Conservation (phyloP, 1,139 yeast genomes). For the Kluyveromyces sp. region DNA sequence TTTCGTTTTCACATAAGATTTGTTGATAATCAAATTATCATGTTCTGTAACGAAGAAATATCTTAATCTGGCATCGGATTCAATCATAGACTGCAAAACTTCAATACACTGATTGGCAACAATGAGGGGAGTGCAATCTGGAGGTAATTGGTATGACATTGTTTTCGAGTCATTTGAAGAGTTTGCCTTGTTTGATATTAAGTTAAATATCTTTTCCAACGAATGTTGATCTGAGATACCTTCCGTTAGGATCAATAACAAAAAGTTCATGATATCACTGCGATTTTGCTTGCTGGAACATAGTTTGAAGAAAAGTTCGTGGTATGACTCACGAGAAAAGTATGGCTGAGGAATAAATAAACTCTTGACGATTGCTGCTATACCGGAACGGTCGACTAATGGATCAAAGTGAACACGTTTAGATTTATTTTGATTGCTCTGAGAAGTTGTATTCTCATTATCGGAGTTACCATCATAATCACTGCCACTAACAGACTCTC, state of each 20-base stretch:
- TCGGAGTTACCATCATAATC: slow-evolving; percentile 20
- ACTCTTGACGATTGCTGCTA: slow-evolving; percentile 63
- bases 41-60: slow-evolving; percentile 78
- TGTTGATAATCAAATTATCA: slow-evolving; percentile 50
- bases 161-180: slow-evolving; percentile 13
- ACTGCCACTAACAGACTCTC: slow-evolving; percentile 16
- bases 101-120: slow-evolving; percentile 77
- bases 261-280: slow-evolving; percentile 62
- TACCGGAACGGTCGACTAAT: slow-evolving; percentile 66
- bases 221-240: slow-evolving; percentile 57
- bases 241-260: slow-evolving; percentile 66
- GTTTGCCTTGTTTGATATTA: slow-evolving; percentile 39
- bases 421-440: slow-evolving; percentile 28
- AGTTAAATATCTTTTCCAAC: slow-evolving; percentile 58
- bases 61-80: slow-evolving; percentile 60
- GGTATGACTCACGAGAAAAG: slow-evolving; percentile 56
- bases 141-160: slow-evolving; percentile 37
- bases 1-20: slow-evolving; percentile 28
- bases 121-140: slow-evolving; percentile 57
- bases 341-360: slow-evolving; percentile 69
- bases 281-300: slow-evolving; percentile 76
- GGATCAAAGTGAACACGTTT: slow-evolving; percentile 50
- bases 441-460: slow-evolving; percentile 4
- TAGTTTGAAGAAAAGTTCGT: slow-evolving; percentile 57
- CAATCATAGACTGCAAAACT: slow-evolving; percentile 63